Conservation (phyloP, 2,329 filamentous ascomycete species). For the Aureobasidium namibiae region DNA sequence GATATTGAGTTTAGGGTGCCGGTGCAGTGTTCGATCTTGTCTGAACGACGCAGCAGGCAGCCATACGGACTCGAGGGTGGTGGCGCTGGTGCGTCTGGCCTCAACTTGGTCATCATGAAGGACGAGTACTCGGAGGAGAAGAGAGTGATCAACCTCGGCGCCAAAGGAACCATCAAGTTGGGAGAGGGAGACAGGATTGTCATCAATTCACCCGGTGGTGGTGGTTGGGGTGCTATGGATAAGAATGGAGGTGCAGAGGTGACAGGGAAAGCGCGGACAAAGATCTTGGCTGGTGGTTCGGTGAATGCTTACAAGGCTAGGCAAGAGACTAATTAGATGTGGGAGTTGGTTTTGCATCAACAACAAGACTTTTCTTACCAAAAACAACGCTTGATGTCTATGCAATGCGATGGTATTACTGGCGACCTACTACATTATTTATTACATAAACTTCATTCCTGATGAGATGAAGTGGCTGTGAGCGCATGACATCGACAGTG, state of each 20-base stretch:
- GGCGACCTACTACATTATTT: too few relatives aligned
- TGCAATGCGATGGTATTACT: too few relatives aligned
- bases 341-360: too few relatives aligned
- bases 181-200: conserved; percentile 8
- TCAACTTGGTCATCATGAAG: conserved; percentile 67
- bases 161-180: conserved; percentile 9
- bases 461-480: too few relatives aligned
- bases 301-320: conserved; percentile 9
- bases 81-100: conserved; percentile 61
- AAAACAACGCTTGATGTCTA: too few relatives aligned
- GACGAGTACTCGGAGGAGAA: neutral
- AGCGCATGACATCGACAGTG: too few relatives aligned
- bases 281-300: neutral
- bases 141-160: conserved; percentile 5
- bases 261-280: neutral
- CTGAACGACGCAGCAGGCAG: conserved; percentile 60
- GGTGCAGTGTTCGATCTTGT: conserved; percentile 67
- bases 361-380: too few relatives aligned
- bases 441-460: too few relatives aligned
- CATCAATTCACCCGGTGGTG: conserved; percentile 11
- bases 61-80: conserved; percentile 77
- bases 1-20: conserved; percentile 71
- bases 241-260: neutral
- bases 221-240: neutral
- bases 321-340: conserved; percentile 6